Percentiles rank a stretch among this genome's conserved stretches.
These are phyloP conservation scores for Brachypodium distachyon DNA, from an alignment of 202 grass and related monocot species.

Conservation along the genomic window DNA sequence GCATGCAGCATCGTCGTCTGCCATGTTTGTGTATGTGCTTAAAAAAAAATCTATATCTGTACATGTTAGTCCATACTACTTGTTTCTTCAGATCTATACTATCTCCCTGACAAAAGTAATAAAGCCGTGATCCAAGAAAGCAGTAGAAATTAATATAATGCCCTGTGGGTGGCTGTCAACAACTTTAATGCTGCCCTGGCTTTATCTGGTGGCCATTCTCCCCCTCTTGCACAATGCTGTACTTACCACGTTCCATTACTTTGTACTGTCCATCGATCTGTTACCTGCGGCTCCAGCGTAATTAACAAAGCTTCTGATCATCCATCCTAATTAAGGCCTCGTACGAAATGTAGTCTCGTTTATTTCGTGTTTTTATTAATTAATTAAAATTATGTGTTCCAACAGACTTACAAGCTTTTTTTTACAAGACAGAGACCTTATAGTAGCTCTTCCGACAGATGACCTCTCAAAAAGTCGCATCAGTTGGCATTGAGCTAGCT, in stretches of 20 bases:
- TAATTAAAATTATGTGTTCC: too few relatives aligned
- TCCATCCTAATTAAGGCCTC: too few relatives aligned
- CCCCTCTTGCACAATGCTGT: neutral
- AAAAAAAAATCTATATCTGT: neutral
- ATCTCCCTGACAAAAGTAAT: slow-evolving; percentile 22
- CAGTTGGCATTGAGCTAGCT: too few relatives aligned
- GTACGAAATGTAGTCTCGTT: too few relatives aligned
- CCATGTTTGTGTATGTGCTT: neutral
- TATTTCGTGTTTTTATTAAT: too few relatives aligned
- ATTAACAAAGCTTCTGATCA: neutral
- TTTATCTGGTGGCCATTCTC: slow-evolving; percentile 1
- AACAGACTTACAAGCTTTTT: too few relatives aligned
- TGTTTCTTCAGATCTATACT: neutral
- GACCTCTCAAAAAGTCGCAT: neutral
- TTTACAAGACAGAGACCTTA: too few relatives aligned
- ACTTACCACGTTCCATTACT: neutral
- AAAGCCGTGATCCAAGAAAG: slow-evolving; percentile 24
- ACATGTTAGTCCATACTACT: neutral
- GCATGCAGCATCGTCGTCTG: neutral
- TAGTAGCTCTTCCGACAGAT: too few relatives aligned
- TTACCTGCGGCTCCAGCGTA: neutral
- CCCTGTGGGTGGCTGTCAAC: slow-evolving; percentile 11
- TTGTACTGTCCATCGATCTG: neutral
- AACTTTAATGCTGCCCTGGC: slow-evolving; percentile 14
- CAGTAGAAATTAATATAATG: slow-evolving; percentile 24